Base-by-base conservation (phyloP, 2,329 filamentous ascomycete species). In the Diaporthe velutina region DNA sequence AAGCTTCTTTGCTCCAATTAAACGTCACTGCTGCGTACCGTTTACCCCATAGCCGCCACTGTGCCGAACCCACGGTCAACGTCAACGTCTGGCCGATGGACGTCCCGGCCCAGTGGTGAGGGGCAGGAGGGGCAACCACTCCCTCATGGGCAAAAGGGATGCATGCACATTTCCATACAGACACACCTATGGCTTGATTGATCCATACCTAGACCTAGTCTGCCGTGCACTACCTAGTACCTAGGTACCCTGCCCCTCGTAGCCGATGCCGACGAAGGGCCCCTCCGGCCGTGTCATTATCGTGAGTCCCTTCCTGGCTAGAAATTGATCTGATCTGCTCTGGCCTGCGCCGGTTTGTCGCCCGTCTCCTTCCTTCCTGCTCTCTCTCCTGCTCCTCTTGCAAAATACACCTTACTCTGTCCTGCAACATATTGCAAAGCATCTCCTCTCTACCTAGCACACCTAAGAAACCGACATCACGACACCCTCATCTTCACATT, bases 301-400 rank as follows among this genome's bases (percentile, higher is more conserved):
- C 75, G 75, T 76, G 75, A 76, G 73, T 74, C 74, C 75, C 75
- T 76, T 70, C 70, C 70, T 73, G 64, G 73, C 67, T 66, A 72
- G 50, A 48, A 72, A 50, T 50, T 50, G 40, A 58, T 54, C 45
- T 52, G 57, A 55, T 54, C 58, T 40, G 25, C 54, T 48, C 48
- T 68, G 64, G 70, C 30, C 57, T 38, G 33, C n/a, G 35, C n/a
- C 7, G 58, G 55, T 33, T n/a, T 28, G 48, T 38, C 76, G 50
- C 55, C 57, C 33, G 38, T 54, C 28, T 61, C 50, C 45, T 67
- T 35, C 28, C 58, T 72, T 60, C 35, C 38, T 74, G 22, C n/a
- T 50, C 30, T 40, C 3, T 10, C 33, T 64, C n/a, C 42, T 70
- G 25, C 57, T 48, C 17, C 33, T 64, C 28, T 40, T 45, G 35